Evolutionary conservation across 2,329 filamentous ascomycete species (phyloP).

Genomic region (Magnaporthiopsis incrustans): DNA sequence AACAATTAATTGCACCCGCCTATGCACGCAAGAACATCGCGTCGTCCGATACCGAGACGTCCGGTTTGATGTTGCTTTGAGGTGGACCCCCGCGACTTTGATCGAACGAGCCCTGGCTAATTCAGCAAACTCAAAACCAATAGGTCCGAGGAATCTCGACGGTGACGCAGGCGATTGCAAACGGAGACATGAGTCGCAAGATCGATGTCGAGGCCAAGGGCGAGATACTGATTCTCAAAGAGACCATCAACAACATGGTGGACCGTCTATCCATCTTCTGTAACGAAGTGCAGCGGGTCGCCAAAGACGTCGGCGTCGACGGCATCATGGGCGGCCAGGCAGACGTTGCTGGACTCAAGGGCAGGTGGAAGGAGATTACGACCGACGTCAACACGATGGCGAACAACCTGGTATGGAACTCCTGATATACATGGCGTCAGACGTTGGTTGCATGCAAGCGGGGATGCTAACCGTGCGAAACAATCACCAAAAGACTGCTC

Average conservation of each 20-base stretch:
- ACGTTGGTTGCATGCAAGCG: not conserved
- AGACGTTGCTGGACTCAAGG: conserved; percentile 85
- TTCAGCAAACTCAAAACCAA: not conserved
- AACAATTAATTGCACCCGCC: not conserved
- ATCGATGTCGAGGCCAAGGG: conserved; percentile 93
- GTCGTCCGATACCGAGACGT: not conserved
- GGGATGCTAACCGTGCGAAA: conserved; percentile 17
- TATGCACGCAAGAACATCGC: not conserved
- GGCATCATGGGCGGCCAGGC: conserved; percentile 98
- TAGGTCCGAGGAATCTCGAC: conserved; percentile 86
- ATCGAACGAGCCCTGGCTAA: not conserved
- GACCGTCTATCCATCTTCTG: conserved; percentile 92
- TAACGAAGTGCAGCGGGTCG: conserved; percentile 89
- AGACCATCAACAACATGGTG: conserved; percentile 99
- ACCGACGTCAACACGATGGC: conserved; percentile 95
- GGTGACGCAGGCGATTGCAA: conserved; percentile 89
- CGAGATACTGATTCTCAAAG: conserved; percentile 88
- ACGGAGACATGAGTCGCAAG: conserved; percentile 91
- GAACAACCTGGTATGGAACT: conserved; percentile 45
- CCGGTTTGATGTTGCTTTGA: not conserved
- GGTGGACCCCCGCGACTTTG: not conserved
- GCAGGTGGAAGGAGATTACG: conserved; percentile 97
- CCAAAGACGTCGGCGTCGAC: conserved; percentile 93
- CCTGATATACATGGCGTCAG: not conserved
- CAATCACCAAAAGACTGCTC: conserved; percentile 60